phyloP scores from a whole-genome alignment of 1,284 basidiomycete species.

The Melanopsichium pennsylvanicum region DNA sequence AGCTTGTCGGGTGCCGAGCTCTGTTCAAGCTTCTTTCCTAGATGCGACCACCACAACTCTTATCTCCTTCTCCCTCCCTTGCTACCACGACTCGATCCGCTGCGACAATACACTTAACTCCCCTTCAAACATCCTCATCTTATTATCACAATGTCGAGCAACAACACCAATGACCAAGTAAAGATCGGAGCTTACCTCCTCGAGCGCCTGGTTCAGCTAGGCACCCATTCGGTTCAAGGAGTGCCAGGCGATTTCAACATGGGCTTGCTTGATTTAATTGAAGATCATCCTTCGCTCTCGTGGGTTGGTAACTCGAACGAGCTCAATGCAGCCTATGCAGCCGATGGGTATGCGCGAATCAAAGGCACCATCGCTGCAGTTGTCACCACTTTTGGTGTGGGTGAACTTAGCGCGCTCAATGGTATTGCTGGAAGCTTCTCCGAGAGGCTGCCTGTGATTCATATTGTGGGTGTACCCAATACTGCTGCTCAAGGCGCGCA shows the following conservation, averaged over 20 bases:
- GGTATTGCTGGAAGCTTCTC: conserved; percentile 71
- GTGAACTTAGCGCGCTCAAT: conserved; percentile 72
- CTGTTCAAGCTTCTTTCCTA: too few relatives aligned
- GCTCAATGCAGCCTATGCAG: conserved; percentile 76
- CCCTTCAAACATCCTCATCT: not conserved
- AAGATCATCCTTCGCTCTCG: conserved; percentile 78
- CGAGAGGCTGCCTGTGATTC: conserved; percentile 89
- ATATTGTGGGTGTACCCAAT: conserved; percentile 86
- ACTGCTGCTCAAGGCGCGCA: conserved; percentile 74
- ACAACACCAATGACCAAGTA: too few relatives aligned
- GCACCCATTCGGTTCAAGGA: conserved; percentile 77
- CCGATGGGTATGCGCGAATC: conserved; percentile 87
- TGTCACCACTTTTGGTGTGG: conserved; percentile 81
- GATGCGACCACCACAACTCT: too few relatives aligned
- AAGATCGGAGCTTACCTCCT: conserved; percentile 59
- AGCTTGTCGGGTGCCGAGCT: too few relatives aligned
- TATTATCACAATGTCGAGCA: conserved; percentile 31
- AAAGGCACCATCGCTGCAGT: conserved; percentile 41
- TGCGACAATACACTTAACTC: too few relatives aligned
- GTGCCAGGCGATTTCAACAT: conserved; percentile 94
- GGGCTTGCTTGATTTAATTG: conserved; percentile 76
- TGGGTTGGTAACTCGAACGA: conserved; percentile 81
- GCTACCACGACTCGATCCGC: not conserved
- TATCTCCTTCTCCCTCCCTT: not conserved
- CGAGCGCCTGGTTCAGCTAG: conserved; percentile 59